Base-by-base conservation (phyloP, 2,329 filamentous ascomycete genomes). In the Xylariales sp. region DNA sequence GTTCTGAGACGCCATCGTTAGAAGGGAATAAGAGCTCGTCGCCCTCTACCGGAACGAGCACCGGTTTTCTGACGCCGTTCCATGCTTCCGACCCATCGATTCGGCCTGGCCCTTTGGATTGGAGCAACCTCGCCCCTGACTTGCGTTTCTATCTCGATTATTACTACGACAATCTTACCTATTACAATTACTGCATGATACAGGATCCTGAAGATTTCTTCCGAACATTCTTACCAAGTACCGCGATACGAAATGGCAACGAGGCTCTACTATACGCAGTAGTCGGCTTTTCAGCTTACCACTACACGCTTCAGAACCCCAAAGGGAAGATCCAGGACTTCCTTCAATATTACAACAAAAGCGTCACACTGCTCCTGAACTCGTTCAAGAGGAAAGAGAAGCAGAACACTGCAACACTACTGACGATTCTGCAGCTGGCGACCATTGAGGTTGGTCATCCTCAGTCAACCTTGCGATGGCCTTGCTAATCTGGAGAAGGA, bases 361-460 rank as follows among this genome's bases (percentile, higher is more conserved):
- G 91, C 8, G 84, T 98, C 20, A 84, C 78, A 1, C 67, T 88
- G 19, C 73, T 98, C 14, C 73, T 94, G 7, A 73, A 74, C 24
- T 84, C 81, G 4, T 67, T 97, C 14, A 80, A 81, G 47, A 81
- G 76, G 40, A 82, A 80, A 43, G 82, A 88, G 48, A 79, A 78
- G 46, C 82, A 87, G 49, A 84, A 70, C 24, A 72, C 89, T 37
- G 78, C 83, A 5, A 95, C 84, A 0, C 70, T 97, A 22, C 62
- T 96, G 45, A 94, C 91, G 0, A 90, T 97, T 15, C 68, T 98
- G 31, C 90, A 97, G 55, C 76, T 97, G 37, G 89, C 90, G 42
- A 94, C 88, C 3, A 93, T 96, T 42, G 93, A 98, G 78, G 89
- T 94, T 71, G 56, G 69, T 49, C 14, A 9, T 21, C 46, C 52